Conservation (phyloP, 1,284 basidiomycete genomes). For the Ceratobasidium sp. region DNA sequence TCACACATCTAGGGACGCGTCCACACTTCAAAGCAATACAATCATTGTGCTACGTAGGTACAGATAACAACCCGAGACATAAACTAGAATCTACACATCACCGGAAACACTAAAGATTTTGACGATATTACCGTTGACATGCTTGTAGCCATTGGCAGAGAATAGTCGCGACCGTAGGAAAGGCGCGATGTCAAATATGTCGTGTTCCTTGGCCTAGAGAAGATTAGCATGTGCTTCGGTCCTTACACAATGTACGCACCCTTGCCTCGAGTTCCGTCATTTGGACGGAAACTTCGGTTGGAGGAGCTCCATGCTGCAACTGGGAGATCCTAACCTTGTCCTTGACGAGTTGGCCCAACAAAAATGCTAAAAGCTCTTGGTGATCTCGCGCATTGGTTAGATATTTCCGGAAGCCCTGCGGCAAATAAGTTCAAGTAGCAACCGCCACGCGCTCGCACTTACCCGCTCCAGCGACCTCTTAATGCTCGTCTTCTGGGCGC, state of each 20-base stretch:
- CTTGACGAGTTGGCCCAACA: constrained; percentile 94
- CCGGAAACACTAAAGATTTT: constrained; percentile 61
- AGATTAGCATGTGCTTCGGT: constrained; percentile 33
- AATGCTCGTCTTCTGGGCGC: constrained; percentile 96
- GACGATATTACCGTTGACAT: constrained; percentile 68
- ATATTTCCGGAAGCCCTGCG: constrained; percentile 94
- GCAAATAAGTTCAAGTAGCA: constrained; percentile 4
- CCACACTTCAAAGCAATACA: no score
- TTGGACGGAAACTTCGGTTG: constrained; percentile 75
- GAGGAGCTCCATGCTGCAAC: constrained; percentile 75
- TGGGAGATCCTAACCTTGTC: constrained; percentile 89
- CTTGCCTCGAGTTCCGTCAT: constrained; percentile 81
- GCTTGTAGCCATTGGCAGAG: constrained; percentile 85
- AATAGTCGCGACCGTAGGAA: constrained; percentile 90
- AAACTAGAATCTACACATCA: constrained; percentile 8
- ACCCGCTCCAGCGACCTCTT: constrained; percentile 97
- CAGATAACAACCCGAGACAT: background rate
- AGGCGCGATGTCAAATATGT: constrained; percentile 87
- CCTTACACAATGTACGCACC: constrained; percentile 55
- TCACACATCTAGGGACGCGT: no score
- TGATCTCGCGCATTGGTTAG: constrained; percentile 92
- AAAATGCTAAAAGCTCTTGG: constrained; percentile 93
- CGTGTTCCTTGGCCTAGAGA: constrained; percentile 85
- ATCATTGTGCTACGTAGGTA: background rate
- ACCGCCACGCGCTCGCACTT: constrained; percentile 47